Evolutionary conservation across 2,329 filamentous ascomycete genomes (phyloP).

Genomic region (Diaporthe batatas): DNA sequence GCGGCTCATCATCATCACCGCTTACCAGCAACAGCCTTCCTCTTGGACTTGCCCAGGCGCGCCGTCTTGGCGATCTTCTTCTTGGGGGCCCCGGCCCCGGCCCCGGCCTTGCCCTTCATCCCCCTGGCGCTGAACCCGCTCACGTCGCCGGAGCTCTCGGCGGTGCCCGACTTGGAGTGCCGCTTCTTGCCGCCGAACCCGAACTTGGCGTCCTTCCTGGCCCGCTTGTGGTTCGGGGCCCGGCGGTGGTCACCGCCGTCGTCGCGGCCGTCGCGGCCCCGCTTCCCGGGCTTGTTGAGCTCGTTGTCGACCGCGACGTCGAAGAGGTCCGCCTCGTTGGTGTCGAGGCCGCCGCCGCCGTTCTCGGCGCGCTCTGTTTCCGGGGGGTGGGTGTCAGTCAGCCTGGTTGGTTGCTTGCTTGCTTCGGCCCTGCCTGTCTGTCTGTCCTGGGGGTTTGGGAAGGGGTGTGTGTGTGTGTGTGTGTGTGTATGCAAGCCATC

Average conservation of each 20-base stretch:
- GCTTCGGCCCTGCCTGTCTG: too few species aligned
- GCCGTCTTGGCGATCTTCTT: constrained; percentile 56
- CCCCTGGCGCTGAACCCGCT: constrained; percentile 83
- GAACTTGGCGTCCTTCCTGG: constrained; percentile 95
- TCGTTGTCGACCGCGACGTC: constrained; percentile 86
- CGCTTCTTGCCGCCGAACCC: constrained; percentile 98
- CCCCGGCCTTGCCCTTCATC: constrained; percentile 78
- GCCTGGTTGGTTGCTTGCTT: too few species aligned
- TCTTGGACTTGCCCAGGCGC: constrained; percentile 65
- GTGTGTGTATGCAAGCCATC: too few species aligned
- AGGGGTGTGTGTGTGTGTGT: too few species aligned
- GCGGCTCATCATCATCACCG: constrained; percentile 46
- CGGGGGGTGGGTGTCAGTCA: not conserved
- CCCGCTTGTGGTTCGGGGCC: constrained; percentile 77
- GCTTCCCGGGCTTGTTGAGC: constrained; percentile 61
- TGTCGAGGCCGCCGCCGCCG: constrained; percentile 68
- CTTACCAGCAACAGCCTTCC: constrained; percentile 59
- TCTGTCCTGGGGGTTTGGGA: too few species aligned
- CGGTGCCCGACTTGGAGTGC: constrained; percentile 90
- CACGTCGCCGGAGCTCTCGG: constrained; percentile 83
- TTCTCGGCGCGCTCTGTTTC: constrained; percentile 83
- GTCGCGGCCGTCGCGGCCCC: constrained; percentile 54
- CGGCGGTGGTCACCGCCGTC: constrained; percentile 49
- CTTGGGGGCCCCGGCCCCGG: constrained; percentile 41
- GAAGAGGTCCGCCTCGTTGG: constrained; percentile 88